Base-by-base conservation (phyloP, 768 basidiomycete species). In the Panaeolus papilionaceus region DNA sequence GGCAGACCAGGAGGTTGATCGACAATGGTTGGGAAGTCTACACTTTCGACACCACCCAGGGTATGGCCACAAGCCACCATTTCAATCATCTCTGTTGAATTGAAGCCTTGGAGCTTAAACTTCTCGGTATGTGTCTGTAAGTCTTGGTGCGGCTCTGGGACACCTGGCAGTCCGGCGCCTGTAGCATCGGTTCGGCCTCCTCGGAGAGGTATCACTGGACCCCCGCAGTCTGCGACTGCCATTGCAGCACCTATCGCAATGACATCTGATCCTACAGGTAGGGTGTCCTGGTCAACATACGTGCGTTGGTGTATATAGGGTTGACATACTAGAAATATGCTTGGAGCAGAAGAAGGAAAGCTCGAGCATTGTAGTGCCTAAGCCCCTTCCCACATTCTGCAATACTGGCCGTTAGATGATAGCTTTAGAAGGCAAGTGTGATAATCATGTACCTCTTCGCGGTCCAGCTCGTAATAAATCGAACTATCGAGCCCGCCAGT, bases 401-500 rank as follows among this genome's bases (percentile, higher is more conserved):
- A 42, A 23, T 38, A 10, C 5, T 33, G 33, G 3, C 5, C 2
- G 33, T 33, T 33, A 33, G 33, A 33, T 5, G 33, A 33, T 33
- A 33, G 33, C 2, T 33, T 33, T 33, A 33, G 33, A 33, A 33
- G 33, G 33, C 33, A 2, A 33, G 33, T 33, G 33, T 33, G 33
- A 2, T 33, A 33, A 33, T 3, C 33, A 5, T 1, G 2, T 61
- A 83, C 82, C 77, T 82, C 80, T 28, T 67, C 26, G 65, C 79
- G 66, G 58, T 76, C 72, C 28, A 79, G 75, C 67, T 84, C 83
- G 64, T 79, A 83, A 20, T 69, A 76, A 61, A 85, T 79, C 2
- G 81, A 82, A 16, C 78, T 78, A 64, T 85, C 84, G 9, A 84
- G 63, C 9, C 84, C 83, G 4, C 82, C 84, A 0, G 76, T 79